A percentile compares a stretch with the other conserved stretches of the same genome.
Evolutionary conservation across 345 rosid genomes (phyloP).

Genomic region (Syzygium aqueum): DNA sequence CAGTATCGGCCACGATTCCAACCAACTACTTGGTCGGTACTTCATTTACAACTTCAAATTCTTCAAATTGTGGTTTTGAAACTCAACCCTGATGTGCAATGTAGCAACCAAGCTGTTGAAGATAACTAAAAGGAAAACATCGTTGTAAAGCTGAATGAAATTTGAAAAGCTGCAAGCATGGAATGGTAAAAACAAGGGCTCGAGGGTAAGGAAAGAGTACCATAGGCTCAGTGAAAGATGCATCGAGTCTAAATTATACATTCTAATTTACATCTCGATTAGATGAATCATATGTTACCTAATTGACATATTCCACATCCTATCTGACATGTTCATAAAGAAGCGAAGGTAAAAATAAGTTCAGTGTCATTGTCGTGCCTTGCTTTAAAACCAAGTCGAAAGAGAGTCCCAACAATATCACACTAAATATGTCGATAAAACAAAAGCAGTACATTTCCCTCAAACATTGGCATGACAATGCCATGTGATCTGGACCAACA

Average conservation of each 20-base stretch:
- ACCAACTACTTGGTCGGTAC: background rate
- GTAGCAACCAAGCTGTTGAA: background rate
- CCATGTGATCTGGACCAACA: background rate
- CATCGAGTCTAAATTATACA: background rate
- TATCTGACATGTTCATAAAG: background rate
- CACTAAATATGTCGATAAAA: background rate
- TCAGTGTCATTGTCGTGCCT: background rate
- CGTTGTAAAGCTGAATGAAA: background rate
- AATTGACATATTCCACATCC: background rate
- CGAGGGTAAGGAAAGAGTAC: background rate
- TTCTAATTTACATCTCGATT: background rate
- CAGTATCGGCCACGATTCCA: background rate
- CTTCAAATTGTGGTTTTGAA: background rate
- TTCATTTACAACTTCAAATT: background rate
- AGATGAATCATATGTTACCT: background rate
- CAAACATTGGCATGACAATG: background rate
- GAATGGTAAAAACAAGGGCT: background rate
- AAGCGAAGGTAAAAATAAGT: background rate
- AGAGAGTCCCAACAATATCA: background rate
- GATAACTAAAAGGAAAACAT: background rate
- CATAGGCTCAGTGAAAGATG: background rate
- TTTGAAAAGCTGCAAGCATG: background rate
- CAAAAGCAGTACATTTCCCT: background rate
- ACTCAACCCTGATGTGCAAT: background rate
- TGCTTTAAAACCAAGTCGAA: background rate